Base-by-base conservation (phyloP, 192 early-diverging fungal species). In the Coemansia asiatica region DNA sequence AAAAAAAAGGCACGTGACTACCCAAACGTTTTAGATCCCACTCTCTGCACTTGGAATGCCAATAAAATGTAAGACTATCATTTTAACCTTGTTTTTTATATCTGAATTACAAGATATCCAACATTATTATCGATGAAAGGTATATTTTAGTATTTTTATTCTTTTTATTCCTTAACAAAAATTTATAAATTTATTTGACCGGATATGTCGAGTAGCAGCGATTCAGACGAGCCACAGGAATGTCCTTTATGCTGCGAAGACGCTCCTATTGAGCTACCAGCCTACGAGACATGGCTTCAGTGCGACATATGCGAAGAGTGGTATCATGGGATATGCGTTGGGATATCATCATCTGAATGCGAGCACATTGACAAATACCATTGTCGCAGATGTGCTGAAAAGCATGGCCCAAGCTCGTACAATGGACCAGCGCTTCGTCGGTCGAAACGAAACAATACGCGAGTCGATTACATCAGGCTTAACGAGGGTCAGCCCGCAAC, bases 381-480 rank as follows among this genome's bases (percentile, higher is more conserved):
- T 64, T 91, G 90, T 65, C 68, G 76, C 28, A 38, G 67, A 10
- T 91, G 90, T 62, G 64, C 69, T 10, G 68, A 55, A 21, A 64
- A 60, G 29, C 84, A 87, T 44, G 90, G 88, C 10, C 87, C 87
- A 6, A 89, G 77, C 60, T 85, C 84, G 66, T 76, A 82, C 61
- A 83, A 75, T 38, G 68, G 67, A 1, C 67, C 67, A 38, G 66
- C 68, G 21, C 77, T 79, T 51, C 79, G 90, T 48, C 86, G 88
- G 60, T 90, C 90, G 6, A 68, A 75, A 16, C 76, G 90, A 18
- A 69, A 73, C 28, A 85, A 84, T 47, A 67, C 71, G 7, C 72
- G 84, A 18, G 82, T 96, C 38, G 90, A 96, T 72, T 96, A 96
- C 81, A 92, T 87, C 33, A 89, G 91, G 65, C 75, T 94, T 46